Conservation (phyloP, 345 rosid genomes). For the Excoecaria agallocha region DNA sequence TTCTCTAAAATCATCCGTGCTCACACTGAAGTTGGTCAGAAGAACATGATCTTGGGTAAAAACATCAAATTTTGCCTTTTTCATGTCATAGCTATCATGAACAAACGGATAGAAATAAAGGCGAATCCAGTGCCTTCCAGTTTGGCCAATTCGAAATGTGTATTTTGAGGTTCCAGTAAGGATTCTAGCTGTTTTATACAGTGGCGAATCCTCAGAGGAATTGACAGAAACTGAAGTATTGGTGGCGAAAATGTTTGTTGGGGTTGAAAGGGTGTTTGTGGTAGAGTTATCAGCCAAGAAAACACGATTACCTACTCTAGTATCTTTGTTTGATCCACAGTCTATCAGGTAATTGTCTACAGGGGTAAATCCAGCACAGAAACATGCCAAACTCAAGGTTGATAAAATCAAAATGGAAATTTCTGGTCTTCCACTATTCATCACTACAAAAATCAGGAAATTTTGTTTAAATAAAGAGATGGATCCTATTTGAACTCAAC, state of each 20-base stretch:
- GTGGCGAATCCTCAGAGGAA: slow-evolving; percentile 40
- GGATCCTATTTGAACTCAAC: not conserved
- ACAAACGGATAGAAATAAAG: slow-evolving; percentile 72
- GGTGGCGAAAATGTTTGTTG: slow-evolving; percentile 40
- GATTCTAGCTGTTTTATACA: slow-evolving; percentile 77
- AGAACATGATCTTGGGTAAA: slow-evolving; percentile 52
- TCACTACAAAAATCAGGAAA: slow-evolving; percentile 32
- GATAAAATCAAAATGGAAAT: slow-evolving; percentile 39
- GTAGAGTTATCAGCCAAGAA: slow-evolving; percentile 59
- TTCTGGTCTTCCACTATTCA: slow-evolving; percentile 37
- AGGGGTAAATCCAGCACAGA: slow-evolving; percentile 59
- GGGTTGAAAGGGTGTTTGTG: slow-evolving; percentile 49
- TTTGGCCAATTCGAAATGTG: slow-evolving; percentile 45
- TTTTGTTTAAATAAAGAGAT: not conserved
- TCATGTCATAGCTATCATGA: slow-evolving; percentile 51
- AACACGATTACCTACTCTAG: slow-evolving; percentile 50
- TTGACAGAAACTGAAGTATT: slow-evolving; percentile 31
- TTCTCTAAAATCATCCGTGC: slow-evolving; percentile 49
- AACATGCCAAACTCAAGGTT: slow-evolving; percentile 37
- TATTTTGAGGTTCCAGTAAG: slow-evolving; percentile 58
- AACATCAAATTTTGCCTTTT: slow-evolving; percentile 53
- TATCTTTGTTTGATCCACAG: slow-evolving; percentile 68
- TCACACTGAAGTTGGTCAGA: slow-evolving; percentile 46
- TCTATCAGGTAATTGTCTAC: slow-evolving; percentile 68
- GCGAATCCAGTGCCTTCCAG: slow-evolving; percentile 88